A percentile compares a stretch with the other conserved stretches of the same genome.
phyloP scores from a whole-genome alignment of 352 stramenopile genomes.

The Globisporangium polare region DNA sequence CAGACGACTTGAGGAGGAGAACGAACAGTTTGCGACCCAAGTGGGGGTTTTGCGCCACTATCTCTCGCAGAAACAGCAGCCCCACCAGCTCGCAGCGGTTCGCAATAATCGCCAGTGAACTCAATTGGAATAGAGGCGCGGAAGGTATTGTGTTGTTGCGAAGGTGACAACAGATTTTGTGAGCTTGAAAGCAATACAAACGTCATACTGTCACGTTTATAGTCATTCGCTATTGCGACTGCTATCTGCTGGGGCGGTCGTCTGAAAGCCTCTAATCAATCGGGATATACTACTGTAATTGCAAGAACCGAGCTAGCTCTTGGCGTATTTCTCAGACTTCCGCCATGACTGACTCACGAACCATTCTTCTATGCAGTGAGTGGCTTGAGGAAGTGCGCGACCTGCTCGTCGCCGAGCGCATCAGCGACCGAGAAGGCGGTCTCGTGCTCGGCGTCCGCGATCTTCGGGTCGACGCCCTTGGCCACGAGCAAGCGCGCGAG shows the following conservation, averaged over 20 bases:
- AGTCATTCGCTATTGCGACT: too few relatives aligned
- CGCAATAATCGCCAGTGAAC: conserved; percentile 1
- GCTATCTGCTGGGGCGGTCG: too few relatives aligned
- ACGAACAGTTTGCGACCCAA: conserved; percentile 29
- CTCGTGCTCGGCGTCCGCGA: conserved; percentile 65
- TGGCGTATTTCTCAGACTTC: background rate
- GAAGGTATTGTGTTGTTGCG: background rate
- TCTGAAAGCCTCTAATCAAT: too few relatives aligned
- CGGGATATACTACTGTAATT: too few relatives aligned
- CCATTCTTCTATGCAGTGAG: conserved; percentile 16
- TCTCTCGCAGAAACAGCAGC: conserved; percentile 25
- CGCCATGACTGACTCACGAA: background rate
- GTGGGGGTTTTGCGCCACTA: conserved; percentile 38
- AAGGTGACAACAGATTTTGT: too few relatives aligned
- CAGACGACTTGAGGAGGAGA: conserved; percentile 36
- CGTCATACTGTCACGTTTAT: too few relatives aligned
- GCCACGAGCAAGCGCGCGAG: conserved; percentile 56
- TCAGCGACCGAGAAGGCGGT: conserved; percentile 66
- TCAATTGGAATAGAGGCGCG: background rate
- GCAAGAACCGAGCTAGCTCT: background rate
- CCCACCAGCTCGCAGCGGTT: conserved; percentile 10
- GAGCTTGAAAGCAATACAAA: too few relatives aligned
- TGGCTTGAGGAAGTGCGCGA: conserved; percentile 58
- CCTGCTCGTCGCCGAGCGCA: conserved; percentile 73
- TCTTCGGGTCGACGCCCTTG: conserved; percentile 58